These are phyloP conservation scores for Styphnolobium japonicum DNA, from an alignment of 306 rosid genomes.

Conservation along the genomic window DNA sequence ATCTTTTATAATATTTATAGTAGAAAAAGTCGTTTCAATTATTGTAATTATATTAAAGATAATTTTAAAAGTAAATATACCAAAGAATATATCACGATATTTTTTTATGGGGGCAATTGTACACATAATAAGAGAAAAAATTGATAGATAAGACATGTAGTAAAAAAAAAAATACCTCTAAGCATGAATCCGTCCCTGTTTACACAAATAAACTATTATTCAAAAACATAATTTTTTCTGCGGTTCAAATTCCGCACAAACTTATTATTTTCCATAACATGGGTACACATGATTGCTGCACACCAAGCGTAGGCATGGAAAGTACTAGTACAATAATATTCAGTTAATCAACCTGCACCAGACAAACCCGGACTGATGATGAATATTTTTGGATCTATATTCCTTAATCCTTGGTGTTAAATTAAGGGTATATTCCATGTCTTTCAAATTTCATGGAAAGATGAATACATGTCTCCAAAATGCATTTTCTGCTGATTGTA, in stretches of 20 bases:
- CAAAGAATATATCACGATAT: too few relatives aligned
- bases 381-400: conserved; percentile 4
- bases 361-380: background rate
- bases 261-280: background rate
- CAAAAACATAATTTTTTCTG: background rate
- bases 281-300: background rate
- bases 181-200: too few relatives aligned
- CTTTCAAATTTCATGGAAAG: background rate
- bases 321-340: background rate
- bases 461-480: background rate
- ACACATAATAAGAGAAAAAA: too few relatives aligned
- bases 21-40: too few relatives aligned
- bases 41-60: too few relatives aligned
- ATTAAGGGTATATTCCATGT: background rate
- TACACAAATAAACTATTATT: background rate
- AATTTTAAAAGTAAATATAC: too few relatives aligned
- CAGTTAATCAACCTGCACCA: background rate
- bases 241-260: background rate
- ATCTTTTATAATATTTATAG: too few relatives aligned
- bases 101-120: too few relatives aligned
- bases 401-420: background rate
- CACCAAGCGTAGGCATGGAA: background rate
- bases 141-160: too few relatives aligned
- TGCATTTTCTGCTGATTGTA: conserved; percentile 2
- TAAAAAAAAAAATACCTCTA: too few relatives aligned